Evolutionary conservation across 1,284 basidiomycete species (phyloP).

Genomic region (Cutaneotrichosporon cutaneum): DNA sequence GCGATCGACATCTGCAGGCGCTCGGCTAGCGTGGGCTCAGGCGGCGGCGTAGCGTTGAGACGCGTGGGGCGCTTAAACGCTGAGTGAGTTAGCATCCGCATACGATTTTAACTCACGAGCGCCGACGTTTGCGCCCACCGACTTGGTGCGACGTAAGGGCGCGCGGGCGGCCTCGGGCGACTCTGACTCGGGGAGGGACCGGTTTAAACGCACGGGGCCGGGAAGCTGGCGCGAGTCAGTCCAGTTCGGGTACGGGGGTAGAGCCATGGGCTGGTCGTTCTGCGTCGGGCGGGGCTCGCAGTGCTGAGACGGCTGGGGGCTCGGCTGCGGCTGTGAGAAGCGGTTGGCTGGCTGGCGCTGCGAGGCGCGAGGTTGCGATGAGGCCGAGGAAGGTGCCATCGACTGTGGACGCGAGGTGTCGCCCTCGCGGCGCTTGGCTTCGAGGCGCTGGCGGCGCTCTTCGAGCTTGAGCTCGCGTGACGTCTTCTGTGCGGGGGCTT

Average conservation of each 20-base stretch:
- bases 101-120: neutral
- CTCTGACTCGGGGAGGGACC: neutral
- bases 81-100: neutral
- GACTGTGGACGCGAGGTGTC: neutral
- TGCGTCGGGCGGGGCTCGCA: neutral
- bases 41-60: conserved; percentile 12
- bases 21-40: neutral
- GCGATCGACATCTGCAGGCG: conserved; percentile 1
- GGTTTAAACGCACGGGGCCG: neutral
- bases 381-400: neutral
- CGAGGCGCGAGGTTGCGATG: neutral
- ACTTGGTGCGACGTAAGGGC: neutral
- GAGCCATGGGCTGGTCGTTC: neutral
- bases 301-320: neutral
- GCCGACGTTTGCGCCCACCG: neutral
- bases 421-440: neutral
- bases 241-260: neutral
- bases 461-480: neutral
- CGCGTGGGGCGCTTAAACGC: conserved; percentile 15
- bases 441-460: neutral
- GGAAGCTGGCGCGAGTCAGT: neutral
- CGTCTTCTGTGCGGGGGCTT: neutral
- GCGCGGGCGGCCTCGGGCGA: neutral
- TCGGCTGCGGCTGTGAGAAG: neutral
- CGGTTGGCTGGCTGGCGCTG: conserved; percentile 2